phyloP scores from a whole-genome alignment of 257 asterid genomes.

The Nicotiana benthamiana region DNA sequence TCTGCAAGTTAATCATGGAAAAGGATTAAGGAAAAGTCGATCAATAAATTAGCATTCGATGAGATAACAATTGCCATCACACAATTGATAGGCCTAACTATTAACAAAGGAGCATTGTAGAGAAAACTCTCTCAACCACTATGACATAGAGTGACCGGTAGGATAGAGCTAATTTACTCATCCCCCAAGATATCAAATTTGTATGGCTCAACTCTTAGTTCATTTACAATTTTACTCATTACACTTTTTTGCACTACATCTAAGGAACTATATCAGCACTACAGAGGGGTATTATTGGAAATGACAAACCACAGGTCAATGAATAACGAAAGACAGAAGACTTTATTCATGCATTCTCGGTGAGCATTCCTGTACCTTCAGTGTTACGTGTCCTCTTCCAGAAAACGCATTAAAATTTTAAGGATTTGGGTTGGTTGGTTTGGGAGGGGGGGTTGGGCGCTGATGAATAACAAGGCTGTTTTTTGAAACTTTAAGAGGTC shows the following conservation, averaged over 20 bases:
- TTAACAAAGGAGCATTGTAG: not conserved
- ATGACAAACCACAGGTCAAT: no score
- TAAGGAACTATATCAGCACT: no score
- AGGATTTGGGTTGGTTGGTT: not conserved
- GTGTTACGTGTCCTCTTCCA: no score
- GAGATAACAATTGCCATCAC: not conserved
- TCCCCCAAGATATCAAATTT: not conserved
- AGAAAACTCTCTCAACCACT: no score
- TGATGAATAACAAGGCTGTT: no score
- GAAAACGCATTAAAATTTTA: no score
- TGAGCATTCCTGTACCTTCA: no score
- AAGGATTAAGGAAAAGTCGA: not conserved
- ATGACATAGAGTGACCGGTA: not conserved
- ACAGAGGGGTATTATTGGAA: no score
- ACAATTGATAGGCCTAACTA: not conserved
- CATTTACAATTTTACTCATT: not conserved
- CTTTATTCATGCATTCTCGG: no score
- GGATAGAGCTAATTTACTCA: not conserved
- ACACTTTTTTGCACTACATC: no score
- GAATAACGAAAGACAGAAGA: no score
- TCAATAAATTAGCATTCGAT: not conserved
- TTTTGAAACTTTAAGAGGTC: not conserved
- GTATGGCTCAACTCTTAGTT: not conserved
- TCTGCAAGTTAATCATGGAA: constrained; percentile 34
- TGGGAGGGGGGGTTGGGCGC: no score